Base-by-base conservation (phyloP, 2,329 filamentous ascomycete genomes). In the Rhynchosporium graminicola region DNA sequence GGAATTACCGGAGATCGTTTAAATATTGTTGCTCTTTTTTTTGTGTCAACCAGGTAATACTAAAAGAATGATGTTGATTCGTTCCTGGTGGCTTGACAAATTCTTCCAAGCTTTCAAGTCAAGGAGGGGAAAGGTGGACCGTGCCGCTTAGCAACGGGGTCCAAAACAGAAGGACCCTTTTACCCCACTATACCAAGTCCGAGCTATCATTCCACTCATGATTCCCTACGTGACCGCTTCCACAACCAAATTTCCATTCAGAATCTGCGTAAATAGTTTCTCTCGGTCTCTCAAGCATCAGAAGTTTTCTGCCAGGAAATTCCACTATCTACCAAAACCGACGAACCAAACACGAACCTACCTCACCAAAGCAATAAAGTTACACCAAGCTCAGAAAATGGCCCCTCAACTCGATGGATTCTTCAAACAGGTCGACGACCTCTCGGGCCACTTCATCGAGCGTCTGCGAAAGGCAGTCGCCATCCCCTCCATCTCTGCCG, bases 401-500 rank as follows among this genome's bases (percentile, higher is more conserved):
- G 91, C 92, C 62, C 91, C 92, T 65, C 86, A 96, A 77, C 87
- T 99, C 70, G 91, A 97, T 77, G 83, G 88, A 67, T 98, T 90
- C 82, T 98, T 97, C 83, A 87, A 91, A 79, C 87, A 97, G 84
- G 92, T 97, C 72, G 92, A 97, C 78, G 80, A 79, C 75, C 82
- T 93, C 72, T 84, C 92, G 57, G 85, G 87, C 69, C 82, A 86
- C 74, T 97, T 97, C 80, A 96, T 97, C 77, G 89, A 96, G 72
- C 89, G 94, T 71, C 86, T 99, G 64, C 85, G 91, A 74, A 87
- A 93, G 78, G 95, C 95, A 60, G 95, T 99, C 64, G 94, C 93
- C 58, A 99, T 99, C 72, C 95, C 95, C 26, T 99, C 95, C 67
- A 84, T 99, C 75, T 98, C 94, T 40, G 91, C 94, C 54, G 93